Conservation (phyloP, 768 basidiomycete genomes). For the Sarcodon sp. region DNA sequence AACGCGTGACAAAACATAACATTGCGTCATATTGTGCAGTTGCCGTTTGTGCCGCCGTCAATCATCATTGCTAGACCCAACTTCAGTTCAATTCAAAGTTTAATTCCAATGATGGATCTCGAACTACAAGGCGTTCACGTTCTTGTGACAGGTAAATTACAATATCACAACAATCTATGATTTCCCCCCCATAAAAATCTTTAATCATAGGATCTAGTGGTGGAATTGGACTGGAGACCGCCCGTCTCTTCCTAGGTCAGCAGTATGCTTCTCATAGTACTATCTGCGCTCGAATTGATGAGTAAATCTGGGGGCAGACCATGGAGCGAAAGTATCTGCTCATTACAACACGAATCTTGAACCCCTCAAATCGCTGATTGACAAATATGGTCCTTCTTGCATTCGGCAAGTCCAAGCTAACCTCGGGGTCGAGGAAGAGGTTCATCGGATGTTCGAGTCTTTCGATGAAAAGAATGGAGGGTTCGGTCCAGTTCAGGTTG, state of each 20-base stretch:
- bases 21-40: no score
- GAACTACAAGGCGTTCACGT: conserved; percentile 50
- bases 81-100: no score
- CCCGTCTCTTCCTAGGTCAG: conserved; percentile 39
- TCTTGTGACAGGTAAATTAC: conserved; percentile 44
- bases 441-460: conserved; percentile 30
- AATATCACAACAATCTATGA: neutral
- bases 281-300: no score
- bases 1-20: no score
- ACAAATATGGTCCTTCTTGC: conserved; percentile 20
- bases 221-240: conserved; percentile 59
- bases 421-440: conserved; percentile 41
- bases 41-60: no score
- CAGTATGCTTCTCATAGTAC: neutral
- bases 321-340: conserved; percentile 59
- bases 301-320: conserved; percentile 26
- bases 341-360: conserved; percentile 48
- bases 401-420: conserved; percentile 35
- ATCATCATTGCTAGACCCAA: no score
- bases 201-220: conserved; percentile 49
- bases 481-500: conserved; percentile 42
- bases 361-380: conserved; percentile 27
- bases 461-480: conserved; percentile 15
- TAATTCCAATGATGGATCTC: conserved; percentile 31
- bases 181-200: neutral